These are phyloP conservation scores for Aspergillus udagawae DNA, from an alignment of 2,329 filamentous ascomycete species.

Conservation along the genomic window DNA sequence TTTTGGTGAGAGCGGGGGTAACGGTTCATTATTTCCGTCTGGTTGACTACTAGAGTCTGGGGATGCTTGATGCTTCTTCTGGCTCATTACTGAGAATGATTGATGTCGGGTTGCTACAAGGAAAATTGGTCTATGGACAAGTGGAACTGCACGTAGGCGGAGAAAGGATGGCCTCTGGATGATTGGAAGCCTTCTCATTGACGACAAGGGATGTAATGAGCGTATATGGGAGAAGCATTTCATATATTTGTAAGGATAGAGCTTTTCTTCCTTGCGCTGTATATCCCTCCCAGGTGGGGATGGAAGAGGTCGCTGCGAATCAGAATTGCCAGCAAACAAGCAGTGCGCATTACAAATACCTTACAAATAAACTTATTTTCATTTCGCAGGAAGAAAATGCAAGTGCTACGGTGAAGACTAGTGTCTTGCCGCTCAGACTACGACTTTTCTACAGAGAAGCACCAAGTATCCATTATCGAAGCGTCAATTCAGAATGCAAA, in stretches of 20 bases:
- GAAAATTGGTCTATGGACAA: background rate
- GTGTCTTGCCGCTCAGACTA: no score
- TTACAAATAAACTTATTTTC: background rate
- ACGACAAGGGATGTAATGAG: background rate
- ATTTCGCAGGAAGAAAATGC: no score
- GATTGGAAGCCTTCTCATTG: background rate
- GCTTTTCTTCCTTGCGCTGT: background rate
- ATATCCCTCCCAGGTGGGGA: background rate
- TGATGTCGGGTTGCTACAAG: background rate
- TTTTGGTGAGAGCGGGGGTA: constrained; percentile 61
- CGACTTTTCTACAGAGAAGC: background rate
- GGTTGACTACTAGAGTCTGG: background rate
- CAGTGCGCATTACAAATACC: background rate
- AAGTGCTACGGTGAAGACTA: no score
- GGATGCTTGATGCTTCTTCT: background rate
- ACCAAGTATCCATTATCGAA: background rate
- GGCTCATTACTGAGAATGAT: background rate
- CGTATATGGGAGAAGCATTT: background rate
- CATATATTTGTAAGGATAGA: background rate
- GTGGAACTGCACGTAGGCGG: background rate
- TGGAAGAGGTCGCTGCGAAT: background rate
- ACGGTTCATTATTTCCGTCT: constrained; percentile 17
- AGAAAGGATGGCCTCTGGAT: background rate
- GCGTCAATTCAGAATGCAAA: background rate
- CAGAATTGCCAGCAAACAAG: background rate